phyloP scores from a whole-genome alignment of 768 basidiomycete species.

The Calvatia gigantea region DNA sequence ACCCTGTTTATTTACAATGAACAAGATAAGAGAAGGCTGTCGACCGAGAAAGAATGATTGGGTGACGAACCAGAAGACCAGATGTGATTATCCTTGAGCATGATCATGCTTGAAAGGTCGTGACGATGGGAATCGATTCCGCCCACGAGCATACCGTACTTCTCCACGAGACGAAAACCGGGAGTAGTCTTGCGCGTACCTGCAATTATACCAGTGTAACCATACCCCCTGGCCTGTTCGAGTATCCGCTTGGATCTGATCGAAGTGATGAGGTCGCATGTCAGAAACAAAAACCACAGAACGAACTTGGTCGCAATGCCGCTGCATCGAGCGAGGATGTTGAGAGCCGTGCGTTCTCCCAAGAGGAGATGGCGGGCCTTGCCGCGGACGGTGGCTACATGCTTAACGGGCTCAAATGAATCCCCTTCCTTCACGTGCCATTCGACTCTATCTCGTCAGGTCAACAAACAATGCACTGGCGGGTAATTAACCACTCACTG shows the following conservation, averaged over 20 bases:
- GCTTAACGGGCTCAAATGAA: slow-evolving; percentile 72
- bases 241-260: slow-evolving; percentile 78
- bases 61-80: slow-evolving; percentile 80
- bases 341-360: slow-evolving; percentile 91
- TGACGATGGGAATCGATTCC: slow-evolving; percentile 95
- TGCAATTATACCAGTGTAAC: slow-evolving; percentile 86
- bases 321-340: slow-evolving; percentile 90
- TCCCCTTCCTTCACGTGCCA: slow-evolving; percentile 92
- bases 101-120: slow-evolving; percentile 98
- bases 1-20: slow-evolving; percentile 45
- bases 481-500: slow-evolving; percentile 49
- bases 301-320: slow-evolving; percentile 93
- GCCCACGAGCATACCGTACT: slow-evolving; percentile 98
- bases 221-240: slow-evolving; percentile 71
- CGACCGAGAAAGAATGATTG: slow-evolving; percentile 8
- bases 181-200: slow-evolving; percentile 98
- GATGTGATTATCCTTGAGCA: slow-evolving; percentile 99
- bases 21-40: slow-evolving; percentile 10
- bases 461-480: not conserved
- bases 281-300: not conserved
- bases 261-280: not conserved
- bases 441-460: slow-evolving; percentile 60
- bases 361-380: slow-evolving; percentile 85
- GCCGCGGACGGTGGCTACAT: slow-evolving; percentile 89
- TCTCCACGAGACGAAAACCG: slow-evolving; percentile 95